Evolutionary conservation across 345 rosid species (phyloP).

Genomic region (Boechera stricta): DNA sequence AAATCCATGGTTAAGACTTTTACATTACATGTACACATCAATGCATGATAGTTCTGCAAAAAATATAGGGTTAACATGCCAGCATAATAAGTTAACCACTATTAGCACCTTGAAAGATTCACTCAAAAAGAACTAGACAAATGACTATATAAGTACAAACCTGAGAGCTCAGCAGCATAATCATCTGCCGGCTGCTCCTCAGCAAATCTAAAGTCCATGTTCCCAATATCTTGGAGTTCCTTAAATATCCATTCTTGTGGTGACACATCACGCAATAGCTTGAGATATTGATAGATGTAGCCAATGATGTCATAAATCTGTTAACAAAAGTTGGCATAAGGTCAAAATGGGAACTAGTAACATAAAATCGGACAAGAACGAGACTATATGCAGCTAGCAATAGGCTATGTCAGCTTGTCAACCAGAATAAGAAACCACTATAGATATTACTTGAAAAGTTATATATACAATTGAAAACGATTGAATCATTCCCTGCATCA

Average conservation of each 20-base stretch:
- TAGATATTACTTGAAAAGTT: background rate
- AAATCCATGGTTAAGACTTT: slow-evolving; percentile 16
- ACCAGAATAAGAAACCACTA: background rate
- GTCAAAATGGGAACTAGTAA: slow-evolving; percentile 27
- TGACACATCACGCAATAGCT: slow-evolving; percentile 65
- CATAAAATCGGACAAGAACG: slow-evolving; percentile 14
- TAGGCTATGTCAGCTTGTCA: slow-evolving; percentile 20
- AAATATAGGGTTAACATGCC: slow-evolving; percentile 23
- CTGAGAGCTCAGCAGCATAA: slow-evolving; percentile 96
- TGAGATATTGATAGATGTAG: slow-evolving; percentile 86
- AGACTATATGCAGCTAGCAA: slow-evolving; percentile 22
- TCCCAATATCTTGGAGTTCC: slow-evolving; percentile 94
- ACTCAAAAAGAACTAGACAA: slow-evolving; percentile 25
- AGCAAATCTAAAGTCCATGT: slow-evolving; percentile 91
- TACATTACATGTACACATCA: slow-evolving; percentile 14
- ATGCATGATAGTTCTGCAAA: slow-evolving; percentile 8
- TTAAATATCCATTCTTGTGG: slow-evolving; percentile 99
- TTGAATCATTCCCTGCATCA: background rate
- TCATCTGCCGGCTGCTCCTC: slow-evolving; percentile 98
- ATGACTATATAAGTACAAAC: slow-evolving; percentile 48
- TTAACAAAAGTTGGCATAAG: slow-evolving; percentile 19
- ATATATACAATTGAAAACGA: slow-evolving; percentile 25
- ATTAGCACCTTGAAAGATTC: background rate
- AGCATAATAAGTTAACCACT: slow-evolving; percentile 22
- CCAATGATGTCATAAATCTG: slow-evolving; percentile 88